Percentiles rank a stretch among this genome's conserved stretches.
Conservation (phyloP, 2,329 filamentous ascomycete species). For the Tolypocladium capitatum region DNA sequence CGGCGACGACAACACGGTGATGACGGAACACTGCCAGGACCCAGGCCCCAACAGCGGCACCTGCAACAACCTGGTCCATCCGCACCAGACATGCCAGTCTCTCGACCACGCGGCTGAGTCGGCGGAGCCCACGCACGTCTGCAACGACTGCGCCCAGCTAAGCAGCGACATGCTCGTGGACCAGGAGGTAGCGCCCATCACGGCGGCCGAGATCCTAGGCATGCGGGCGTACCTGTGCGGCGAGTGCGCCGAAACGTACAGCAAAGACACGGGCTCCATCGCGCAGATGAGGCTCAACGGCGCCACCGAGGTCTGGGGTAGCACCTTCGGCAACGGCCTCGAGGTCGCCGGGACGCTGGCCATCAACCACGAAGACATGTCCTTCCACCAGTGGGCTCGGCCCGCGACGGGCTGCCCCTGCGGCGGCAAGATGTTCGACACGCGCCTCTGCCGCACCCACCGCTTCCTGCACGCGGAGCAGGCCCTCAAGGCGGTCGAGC, state of each 20-base stretch:
- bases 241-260: slow-evolving; percentile 11
- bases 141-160: slow-evolving; percentile 12
- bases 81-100: background rate
- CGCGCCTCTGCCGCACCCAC: slow-evolving; percentile 21
- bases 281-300: slow-evolving; percentile 2
- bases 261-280: background rate
- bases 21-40: background rate
- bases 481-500: slow-evolving; percentile 8
- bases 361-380: background rate
- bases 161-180: slow-evolving; percentile 9
- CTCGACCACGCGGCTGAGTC: background rate
- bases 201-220: slow-evolving; percentile 10
- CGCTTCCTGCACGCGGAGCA: slow-evolving; percentile 15
- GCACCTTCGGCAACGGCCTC: background rate
- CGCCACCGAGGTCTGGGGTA: slow-evolving; percentile 15
- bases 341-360: background rate
- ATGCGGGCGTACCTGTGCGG: slow-evolving; percentile 24
- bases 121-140: background rate
- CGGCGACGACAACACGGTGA: too few relatives aligned
- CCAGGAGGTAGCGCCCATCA: slow-evolving; percentile 4
- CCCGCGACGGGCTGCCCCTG: slow-evolving; percentile 25
- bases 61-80: background rate
- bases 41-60: background rate
- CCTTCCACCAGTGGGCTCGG: background rate
- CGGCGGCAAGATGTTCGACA: slow-evolving; percentile 18